A percentile compares a stretch with the other conserved stretches of the same genome.
Evolutionary conservation across 202 grass and related monocot species (phyloP).

Genomic region (Panicum hallii): DNA sequence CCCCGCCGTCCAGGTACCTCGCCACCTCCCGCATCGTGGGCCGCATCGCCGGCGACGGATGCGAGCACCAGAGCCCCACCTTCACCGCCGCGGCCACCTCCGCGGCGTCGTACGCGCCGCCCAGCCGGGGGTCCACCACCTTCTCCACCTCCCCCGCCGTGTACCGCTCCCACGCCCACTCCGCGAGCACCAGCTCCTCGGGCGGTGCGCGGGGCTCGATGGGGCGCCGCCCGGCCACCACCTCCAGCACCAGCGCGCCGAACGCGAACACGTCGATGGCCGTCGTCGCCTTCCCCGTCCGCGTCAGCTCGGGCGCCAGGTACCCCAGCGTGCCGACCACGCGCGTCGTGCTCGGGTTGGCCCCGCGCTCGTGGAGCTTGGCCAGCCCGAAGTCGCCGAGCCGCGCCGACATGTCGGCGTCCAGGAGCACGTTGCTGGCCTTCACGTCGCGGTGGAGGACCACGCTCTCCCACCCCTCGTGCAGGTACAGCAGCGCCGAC

Average conservation of each 20-base stretch:
- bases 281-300: constrained; percentile 59
- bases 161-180: constrained; percentile 80
- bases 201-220: constrained; percentile 53
- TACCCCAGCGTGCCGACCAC: constrained; percentile 75
- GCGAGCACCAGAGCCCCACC: constrained; percentile 75
- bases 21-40: constrained; percentile 71
- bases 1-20: constrained; percentile 55
- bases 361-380: constrained; percentile 71
- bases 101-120: constrained; percentile 42
- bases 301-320: constrained; percentile 65
- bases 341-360: constrained; percentile 68
- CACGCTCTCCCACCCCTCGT: constrained; percentile 76
- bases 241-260: constrained; percentile 62
- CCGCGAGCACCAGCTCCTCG: constrained; percentile 63
- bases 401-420: constrained; percentile 57
- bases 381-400: constrained; percentile 72
- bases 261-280: constrained; percentile 70
- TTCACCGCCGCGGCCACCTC: constrained; percentile 56
- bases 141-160: constrained; percentile 47
- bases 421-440: constrained; percentile 68
- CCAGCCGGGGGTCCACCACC: constrained; percentile 65
- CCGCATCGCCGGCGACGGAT: constrained; percentile 41
- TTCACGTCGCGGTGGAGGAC: constrained; percentile 78
- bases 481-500: constrained; percentile 68
- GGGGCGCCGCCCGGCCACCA: constrained; percentile 55